phyloP scores from a whole-genome alignment of 2,329 filamentous ascomycete species.

The Fusarium sp. region DNA sequence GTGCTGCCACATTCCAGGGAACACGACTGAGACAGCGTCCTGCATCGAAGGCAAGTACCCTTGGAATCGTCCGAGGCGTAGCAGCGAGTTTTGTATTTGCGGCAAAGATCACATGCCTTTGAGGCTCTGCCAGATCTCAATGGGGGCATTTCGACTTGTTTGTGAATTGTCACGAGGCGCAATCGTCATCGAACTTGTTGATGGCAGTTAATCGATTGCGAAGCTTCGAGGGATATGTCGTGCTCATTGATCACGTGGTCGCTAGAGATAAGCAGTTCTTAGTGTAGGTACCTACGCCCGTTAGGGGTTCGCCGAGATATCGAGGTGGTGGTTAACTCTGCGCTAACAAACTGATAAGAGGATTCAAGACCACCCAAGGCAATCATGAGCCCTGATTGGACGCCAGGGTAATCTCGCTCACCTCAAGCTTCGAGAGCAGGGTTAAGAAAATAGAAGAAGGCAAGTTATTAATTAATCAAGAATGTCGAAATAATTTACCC shows the following conservation, averaged over 20 bases:
- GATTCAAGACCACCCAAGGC: not conserved
- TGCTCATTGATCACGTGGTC: conserved; percentile 29
- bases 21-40: conserved; percentile 40
- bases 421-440: not conserved
- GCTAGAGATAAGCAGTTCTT: not conserved
- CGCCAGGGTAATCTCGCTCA: not conserved
- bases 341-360: not conserved
- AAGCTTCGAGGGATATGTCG: conserved; percentile 20
- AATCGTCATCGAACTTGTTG: not conserved
- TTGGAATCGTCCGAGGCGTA: conserved; percentile 25
- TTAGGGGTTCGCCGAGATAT: not conserved
- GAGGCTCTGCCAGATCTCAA: conserved; percentile 40
- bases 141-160: conserved; percentile 36
- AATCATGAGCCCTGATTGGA: not conserved
- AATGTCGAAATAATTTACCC: not conserved
- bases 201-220: not conserved
- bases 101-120: conserved; percentile 44
- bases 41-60: conserved; percentile 41
- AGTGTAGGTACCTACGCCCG: not conserved
- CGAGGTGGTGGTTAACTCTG: not conserved
- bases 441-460: not conserved
- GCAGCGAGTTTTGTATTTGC: conserved; percentile 44
- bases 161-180: not conserved
- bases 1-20: conserved; percentile 21
- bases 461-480: not conserved